These are phyloP conservation scores for Neurospora sp. DNA, from an alignment of 495 filamentous ascomycete species.

Conservation along the genomic window DNA sequence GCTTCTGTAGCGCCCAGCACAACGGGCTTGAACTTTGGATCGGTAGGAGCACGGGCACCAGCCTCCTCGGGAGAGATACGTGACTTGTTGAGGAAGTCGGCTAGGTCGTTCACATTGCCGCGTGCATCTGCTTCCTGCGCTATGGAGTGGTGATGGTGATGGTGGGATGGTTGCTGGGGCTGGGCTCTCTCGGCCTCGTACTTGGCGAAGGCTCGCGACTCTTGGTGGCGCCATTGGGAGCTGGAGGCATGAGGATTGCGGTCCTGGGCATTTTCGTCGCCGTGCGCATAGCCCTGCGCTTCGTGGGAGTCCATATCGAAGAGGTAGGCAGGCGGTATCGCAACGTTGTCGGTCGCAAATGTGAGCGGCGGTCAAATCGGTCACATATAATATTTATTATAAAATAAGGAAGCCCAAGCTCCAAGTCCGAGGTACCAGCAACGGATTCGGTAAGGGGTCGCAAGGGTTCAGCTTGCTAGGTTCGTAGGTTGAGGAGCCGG, in stretches of 20 bases:
- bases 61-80: conserved; percentile 29
- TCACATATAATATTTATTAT: neutral
- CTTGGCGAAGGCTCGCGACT: conserved; percentile 36
- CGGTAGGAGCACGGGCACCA: neutral
- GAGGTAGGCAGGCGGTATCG: neutral
- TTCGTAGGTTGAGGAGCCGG: neutral
- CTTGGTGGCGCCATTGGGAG: conserved; percentile 42
- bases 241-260: conserved; percentile 40
- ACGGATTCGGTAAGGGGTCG: neutral
- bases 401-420: neutral
- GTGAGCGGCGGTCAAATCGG: neutral
- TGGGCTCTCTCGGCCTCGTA: conserved; percentile 6
- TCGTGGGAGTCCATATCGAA: neutral
- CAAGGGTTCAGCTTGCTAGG: neutral
- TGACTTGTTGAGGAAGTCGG: conserved; percentile 39
- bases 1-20: conserved; percentile 28
- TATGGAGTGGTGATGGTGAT: conserved; percentile 10
- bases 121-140: conserved; percentile 33
- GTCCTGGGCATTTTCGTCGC: conserved; percentile 5
- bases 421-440: neutral
- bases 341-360: neutral
- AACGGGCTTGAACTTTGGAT: conserved; percentile 30
- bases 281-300: conserved; percentile 13
- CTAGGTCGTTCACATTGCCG: conserved; percentile 32
- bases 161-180: conserved; percentile 16